Evolutionary conservation across 139 green algal genomes (phyloP).

Genomic region (Micromonas pusilla): DNA sequence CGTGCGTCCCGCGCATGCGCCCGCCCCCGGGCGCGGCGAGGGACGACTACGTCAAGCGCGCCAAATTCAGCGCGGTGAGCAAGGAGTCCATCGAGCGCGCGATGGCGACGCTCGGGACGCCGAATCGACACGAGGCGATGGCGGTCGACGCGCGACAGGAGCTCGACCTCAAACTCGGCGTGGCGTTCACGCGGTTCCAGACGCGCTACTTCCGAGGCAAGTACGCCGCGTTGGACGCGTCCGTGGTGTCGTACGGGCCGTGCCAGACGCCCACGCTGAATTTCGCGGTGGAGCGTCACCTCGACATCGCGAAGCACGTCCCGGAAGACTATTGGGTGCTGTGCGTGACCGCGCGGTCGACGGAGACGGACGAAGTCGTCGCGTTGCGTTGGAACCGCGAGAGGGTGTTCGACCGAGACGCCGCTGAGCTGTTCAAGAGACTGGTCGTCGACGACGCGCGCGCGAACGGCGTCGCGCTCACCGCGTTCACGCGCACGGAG

Average conservation of each 20-base stretch:
- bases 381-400: conserved; percentile 59
- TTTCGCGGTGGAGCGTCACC: conserved; percentile 50
- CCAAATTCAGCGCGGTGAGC: conserved; percentile 70
- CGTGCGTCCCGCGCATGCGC: conserved; percentile 45
- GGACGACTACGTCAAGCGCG: conserved; percentile 54
- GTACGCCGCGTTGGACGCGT: conserved; percentile 79
- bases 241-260: conserved; percentile 75
- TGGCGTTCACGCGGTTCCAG: conserved; percentile 81
- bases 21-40: not conserved
- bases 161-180: conserved; percentile 70
- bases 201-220: conserved; percentile 73
- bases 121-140: conserved; percentile 67
- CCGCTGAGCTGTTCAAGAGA: not conserved
- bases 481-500: not conserved
- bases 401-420: conserved; percentile 58
- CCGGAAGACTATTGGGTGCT: conserved; percentile 26
- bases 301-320: conserved; percentile 22
- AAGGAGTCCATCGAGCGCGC: conserved; percentile 62
- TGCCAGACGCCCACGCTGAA: conserved; percentile 83
- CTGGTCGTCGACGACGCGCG: not conserved
- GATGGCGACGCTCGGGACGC: conserved; percentile 66
- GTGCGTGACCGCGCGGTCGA: not conserved
- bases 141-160: conserved; percentile 80
- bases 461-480: not conserved
- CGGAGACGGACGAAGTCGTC: conserved; percentile 26